Conservation (phyloP, 345 rosid genomes). For the Odontarrhena argentea region DNA sequence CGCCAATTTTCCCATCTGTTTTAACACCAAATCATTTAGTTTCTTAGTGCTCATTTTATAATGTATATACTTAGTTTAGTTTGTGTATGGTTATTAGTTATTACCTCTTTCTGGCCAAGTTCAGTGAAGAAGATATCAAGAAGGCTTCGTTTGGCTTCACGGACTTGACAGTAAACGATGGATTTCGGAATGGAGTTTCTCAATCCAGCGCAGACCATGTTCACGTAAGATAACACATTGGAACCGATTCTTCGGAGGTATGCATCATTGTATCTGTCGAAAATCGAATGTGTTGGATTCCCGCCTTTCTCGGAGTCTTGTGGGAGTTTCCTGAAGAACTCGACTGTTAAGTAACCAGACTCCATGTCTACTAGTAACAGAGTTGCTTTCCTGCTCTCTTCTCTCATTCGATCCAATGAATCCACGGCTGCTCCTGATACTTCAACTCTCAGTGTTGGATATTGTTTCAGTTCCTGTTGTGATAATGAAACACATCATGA, state of each 20-base stretch:
- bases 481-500: background rate
- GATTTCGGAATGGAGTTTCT: slow-evolving; percentile 92
- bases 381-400: slow-evolving; percentile 87
- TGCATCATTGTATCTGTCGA: slow-evolving; percentile 83
- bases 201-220: slow-evolving; percentile 77
- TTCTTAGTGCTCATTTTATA: background rate
- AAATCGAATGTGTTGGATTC: slow-evolving; percentile 87
- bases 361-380: slow-evolving; percentile 94
- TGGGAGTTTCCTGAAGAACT: slow-evolving; percentile 95
- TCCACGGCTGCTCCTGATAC: slow-evolving; percentile 81
- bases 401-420: slow-evolving; percentile 87
- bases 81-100: background rate
- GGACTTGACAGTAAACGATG: slow-evolving; percentile 91
- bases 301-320: slow-evolving; percentile 97
- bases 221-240: slow-evolving; percentile 74
- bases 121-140: slow-evolving; percentile 87
- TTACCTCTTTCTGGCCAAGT: slow-evolving; percentile 82
- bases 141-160: slow-evolving; percentile 88
- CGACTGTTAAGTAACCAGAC: slow-evolving; percentile 85
- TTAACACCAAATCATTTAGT: slow-evolving; percentile 24
- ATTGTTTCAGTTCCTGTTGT: slow-evolving; percentile 85
- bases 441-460: slow-evolving; percentile 85
- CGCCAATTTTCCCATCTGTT: slow-evolving; percentile 62
- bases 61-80: background rate
- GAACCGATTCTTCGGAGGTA: slow-evolving; percentile 86